Evolutionary conservation across 768 basidiomycete genomes (phyloP).

Genomic region (Mycena floridula): DNA sequence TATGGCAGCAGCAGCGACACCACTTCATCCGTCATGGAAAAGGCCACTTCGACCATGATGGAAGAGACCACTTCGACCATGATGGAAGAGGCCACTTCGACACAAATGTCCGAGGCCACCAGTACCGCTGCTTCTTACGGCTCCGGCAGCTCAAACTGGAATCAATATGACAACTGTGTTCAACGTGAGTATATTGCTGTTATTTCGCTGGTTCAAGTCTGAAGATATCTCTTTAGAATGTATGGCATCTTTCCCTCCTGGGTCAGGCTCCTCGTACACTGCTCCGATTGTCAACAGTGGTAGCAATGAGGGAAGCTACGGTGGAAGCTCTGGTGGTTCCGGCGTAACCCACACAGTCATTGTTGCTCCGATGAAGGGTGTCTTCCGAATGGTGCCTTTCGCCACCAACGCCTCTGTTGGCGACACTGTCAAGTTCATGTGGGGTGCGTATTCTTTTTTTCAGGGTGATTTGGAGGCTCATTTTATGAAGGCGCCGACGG

Average conservation of each 20-base stretch:
- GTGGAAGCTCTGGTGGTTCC: conserved; percentile 29
- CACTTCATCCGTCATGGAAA: neutral
- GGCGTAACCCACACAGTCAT: conserved; percentile 70
- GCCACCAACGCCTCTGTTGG: conserved; percentile 70
- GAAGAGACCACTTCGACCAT: conserved; percentile 3
- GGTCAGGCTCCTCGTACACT: conserved; percentile 29
- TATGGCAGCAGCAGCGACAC: neutral
- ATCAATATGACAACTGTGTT: conserved; percentile 62
- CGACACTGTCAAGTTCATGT: conserved; percentile 71
- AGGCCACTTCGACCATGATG: neutral
- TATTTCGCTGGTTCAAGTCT: neutral
- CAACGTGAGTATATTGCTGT: conserved; percentile 42
- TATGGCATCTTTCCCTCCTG: conserved; percentile 41
- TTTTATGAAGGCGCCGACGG: too few relatives aligned
- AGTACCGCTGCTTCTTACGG: conserved; percentile 49
- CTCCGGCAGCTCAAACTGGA: conserved; percentile 57
- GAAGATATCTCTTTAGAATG: conserved; percentile 23
- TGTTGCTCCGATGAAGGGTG: conserved; percentile 72
- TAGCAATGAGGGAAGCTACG: neutral
- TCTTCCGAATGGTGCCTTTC: conserved; percentile 72
- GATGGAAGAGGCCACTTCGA: conserved; percentile 33
- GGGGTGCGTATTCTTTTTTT: too few relatives aligned
- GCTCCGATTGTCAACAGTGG: conserved; percentile 22
- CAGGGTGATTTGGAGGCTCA: too few relatives aligned
- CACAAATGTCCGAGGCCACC: conserved; percentile 13